phyloP scores from a whole-genome alignment of 2,329 filamentous ascomycete species.

The Xylaria sp. region DNA sequence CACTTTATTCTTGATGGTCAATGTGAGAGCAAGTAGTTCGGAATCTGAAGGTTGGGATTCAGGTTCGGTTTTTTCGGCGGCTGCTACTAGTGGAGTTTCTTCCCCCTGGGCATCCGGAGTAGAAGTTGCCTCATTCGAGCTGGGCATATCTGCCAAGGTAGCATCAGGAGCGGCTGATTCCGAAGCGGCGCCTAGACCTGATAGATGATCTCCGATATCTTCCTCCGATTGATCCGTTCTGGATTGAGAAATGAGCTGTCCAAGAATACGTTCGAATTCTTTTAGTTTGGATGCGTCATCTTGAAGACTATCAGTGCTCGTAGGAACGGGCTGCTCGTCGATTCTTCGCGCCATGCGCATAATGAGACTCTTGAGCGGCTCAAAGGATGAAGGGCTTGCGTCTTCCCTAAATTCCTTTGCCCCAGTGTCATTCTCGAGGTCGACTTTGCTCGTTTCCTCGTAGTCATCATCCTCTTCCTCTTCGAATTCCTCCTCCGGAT shows the following conservation, averaged over 20 bases:
- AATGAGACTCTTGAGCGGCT: constrained; percentile 59
- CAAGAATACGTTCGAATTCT: constrained; percentile 64
- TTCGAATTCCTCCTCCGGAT: constrained; percentile 40
- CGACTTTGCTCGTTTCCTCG: constrained; percentile 27
- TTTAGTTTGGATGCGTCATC: constrained; percentile 56
- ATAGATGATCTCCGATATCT: constrained; percentile 11
- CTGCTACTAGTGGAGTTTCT: constrained; percentile 5
- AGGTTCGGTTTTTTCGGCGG: neutral
- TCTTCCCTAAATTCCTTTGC: constrained; percentile 44
- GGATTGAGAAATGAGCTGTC: constrained; percentile 58
- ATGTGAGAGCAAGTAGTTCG: constrained; percentile 73
- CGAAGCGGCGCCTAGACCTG: constrained; percentile 15
- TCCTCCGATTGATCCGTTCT: constrained; percentile 39
- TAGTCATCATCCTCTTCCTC: constrained; percentile 34
- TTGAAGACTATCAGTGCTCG: constrained; percentile 43
- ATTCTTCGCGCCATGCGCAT: constrained; percentile 61
- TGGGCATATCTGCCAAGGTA: constrained; percentile 24
- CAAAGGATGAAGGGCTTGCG: constrained; percentile 23
- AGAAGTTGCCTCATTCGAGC: constrained; percentile 7
- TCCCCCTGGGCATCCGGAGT: constrained; percentile 5
- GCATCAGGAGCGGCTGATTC: constrained; percentile 11
- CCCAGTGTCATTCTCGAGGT: constrained; percentile 17
- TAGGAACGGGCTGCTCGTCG: constrained; percentile 49
- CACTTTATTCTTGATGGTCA: constrained; percentile 78
- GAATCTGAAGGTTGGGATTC: constrained; percentile 32